Evolutionary conservation across 2,329 filamentous ascomycete genomes (phyloP), one percentile per base, ranked within the genome.

Genomic region (Colletotrichum endophyticum): DNA sequence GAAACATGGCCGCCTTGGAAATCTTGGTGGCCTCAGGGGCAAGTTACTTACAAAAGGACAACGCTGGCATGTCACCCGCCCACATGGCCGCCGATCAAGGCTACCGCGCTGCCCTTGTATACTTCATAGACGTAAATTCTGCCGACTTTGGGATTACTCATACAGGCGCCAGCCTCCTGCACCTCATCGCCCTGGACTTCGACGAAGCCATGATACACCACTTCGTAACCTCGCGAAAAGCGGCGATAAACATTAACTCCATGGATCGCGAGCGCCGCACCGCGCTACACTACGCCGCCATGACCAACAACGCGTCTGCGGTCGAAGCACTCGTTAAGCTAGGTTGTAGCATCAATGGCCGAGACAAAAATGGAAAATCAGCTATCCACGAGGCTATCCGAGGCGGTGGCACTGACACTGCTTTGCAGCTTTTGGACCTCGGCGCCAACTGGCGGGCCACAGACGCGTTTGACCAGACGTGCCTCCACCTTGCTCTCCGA

Each of bases 191-290:
- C 0, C 19, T 4, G 34, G 6, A 8, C 6, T 8, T 4, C 5
- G 2, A 49, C 2, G 39, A 5, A 49, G 5, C 9, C 0, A 49
- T 7, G 39, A 7, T 49, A 1, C 0, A 0, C 0, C 39, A 2
- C 39, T 49, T 49, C 39, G 39, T 49, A 0, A 49, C 39, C 0
- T 49, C 19, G 39, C 39, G 39, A 49, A 49, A 0, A 0, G 9
- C 0, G 9, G 39, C 39, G 19, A 49, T 49, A 49, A 49, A 49
- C 4, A 49, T 49, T 19, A n/a, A 49, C 39, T 49, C 3, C 3
- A 5, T 49, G 2, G 19, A 49, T 5, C 2, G 5, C 3, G 19
- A 49, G 3, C 5, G 5, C 19, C 39, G 39, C 9, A 49, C 19
- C 1, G 39, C 39, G 9, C 19, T 49, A 2, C 19, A 49, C 39